Evolutionary conservation across 805 yeast genomes (phyloP), one percentile per base, ranked within the genome.

Genomic region (Lipomyces sp.): DNA sequence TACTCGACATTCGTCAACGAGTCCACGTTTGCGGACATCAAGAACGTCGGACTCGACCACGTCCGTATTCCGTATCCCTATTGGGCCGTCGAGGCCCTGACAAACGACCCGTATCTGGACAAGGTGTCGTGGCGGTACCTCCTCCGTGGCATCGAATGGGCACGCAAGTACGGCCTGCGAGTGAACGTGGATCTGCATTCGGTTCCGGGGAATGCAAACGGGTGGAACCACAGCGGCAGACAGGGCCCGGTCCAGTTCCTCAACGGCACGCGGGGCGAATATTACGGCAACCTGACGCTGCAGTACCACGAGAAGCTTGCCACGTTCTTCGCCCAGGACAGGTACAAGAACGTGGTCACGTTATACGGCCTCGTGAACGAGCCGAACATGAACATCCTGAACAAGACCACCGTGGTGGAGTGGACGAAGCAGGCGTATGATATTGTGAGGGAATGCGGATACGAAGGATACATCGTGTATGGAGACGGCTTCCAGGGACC

Each of bases 11-110:
- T 85, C 81, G 78, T 80, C 65, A 81, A 83, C 7, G 95, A 85
- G 67, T 62, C 67, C 21, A 96, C 90, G 67, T 82, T 91, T 61
- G 59, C 68, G 43, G 64, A 72, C 47, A 86, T 90, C 46, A 74
- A 75, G 4, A 63, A 61, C 11, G 73, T 73, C 48, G 96, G 96
- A 1, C 74, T 90, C 57, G 91, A 90, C 69, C 74, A 83, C 58
- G 96, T 88, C 19, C 80, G 97, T 63, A 83, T 90, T 53, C 97
- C 98, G 39, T 79, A 90, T 48, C 96, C 96, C 10, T 90, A 90
- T 71, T 91, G 98, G 98, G 96, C 96, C 8, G 87, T 86, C 67
- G 64, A 74, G 42, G 63, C 68, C 6, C 71, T 79, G 39, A 77
- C 73, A 19, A 73, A 72, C 47, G 97, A 90, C 66, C 95, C 96